Evolutionary conservation across 2,329 filamentous ascomycete species (phyloP).

Genomic region (Fusarium anthophilum): DNA sequence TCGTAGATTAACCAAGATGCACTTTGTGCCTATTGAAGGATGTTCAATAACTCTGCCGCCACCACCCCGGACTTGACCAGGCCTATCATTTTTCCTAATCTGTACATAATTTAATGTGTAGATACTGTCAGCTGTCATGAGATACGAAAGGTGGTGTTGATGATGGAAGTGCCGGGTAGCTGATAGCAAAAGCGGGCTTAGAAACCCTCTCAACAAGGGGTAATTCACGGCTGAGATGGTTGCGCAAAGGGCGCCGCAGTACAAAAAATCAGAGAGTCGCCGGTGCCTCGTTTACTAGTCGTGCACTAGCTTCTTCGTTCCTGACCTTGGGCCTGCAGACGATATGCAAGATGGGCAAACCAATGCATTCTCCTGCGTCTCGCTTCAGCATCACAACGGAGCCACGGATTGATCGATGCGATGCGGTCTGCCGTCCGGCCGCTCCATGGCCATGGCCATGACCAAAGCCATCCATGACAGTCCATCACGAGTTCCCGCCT

Average conservation of each 20-base stretch:
- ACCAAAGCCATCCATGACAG: neutral
- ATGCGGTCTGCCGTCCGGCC: constrained; percentile 2
- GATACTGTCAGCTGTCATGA: constrained; percentile 9
- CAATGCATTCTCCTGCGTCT: constrained; percentile 42
- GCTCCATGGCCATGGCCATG: neutral
- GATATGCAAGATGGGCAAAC: constrained; percentile 31
- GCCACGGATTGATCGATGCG: constrained; percentile 19
- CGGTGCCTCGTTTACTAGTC: constrained; percentile 23
- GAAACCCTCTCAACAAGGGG: neutral
- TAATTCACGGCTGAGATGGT: neutral
- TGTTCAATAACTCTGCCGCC: neutral
- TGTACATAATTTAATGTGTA: neutral
- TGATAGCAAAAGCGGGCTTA: neutral
- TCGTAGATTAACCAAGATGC: neutral
- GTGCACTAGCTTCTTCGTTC: constrained; percentile 34
- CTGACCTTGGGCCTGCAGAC: constrained; percentile 32
- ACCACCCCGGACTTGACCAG: constrained; percentile 3
- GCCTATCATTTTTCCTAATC: neutral
- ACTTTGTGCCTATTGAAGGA: neutral
- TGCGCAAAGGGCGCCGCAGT: constrained; percentile 20
- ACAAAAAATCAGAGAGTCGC: neutral
- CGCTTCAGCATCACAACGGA: constrained; percentile 38
- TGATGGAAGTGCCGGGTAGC: constrained; percentile 20
- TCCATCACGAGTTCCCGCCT: neutral
- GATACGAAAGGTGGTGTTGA: neutral